Percentiles rank a stretch among this genome's conserved stretches.
phyloP scores from a whole-genome alignment of 2,329 filamentous ascomycete genomes.

The Scortechinia acanthostroma region DNA sequence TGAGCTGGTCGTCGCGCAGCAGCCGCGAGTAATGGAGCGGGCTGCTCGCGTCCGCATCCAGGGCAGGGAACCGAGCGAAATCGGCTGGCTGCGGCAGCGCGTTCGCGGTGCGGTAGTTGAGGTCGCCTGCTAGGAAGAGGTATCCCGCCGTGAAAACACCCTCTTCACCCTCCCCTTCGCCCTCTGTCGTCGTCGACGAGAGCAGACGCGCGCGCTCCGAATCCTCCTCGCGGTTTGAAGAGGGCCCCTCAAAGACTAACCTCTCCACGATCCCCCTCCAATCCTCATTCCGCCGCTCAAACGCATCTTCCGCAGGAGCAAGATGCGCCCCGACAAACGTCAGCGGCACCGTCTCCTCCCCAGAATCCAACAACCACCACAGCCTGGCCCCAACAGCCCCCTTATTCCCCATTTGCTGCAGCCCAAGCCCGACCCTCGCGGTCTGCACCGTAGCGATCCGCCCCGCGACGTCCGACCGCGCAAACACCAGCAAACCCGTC shows the following conservation, averaged over 20 bases:
- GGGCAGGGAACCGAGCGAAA: conserved; percentile 53
- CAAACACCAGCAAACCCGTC: conserved; percentile 84
- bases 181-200: conserved; percentile 6
- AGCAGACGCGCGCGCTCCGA: conserved; percentile 18
- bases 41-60: conserved; percentile 36
- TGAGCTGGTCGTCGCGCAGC: conserved; percentile 73
- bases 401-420: conserved; percentile 90
- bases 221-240: conserved; percentile 5
- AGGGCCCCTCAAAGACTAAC: conserved; percentile 72
- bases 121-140: conserved; percentile 81
- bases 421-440: conserved; percentile 64
- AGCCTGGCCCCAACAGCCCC: conserved; percentile 78
- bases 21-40: conserved; percentile 57
- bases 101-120: conserved; percentile 85
- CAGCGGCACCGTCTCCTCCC: conserved; percentile 45
- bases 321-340: conserved; percentile 86
- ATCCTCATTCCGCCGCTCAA: conserved; percentile 73
- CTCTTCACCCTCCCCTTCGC: conserved; percentile 29
- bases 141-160: conserved; percentile 71
- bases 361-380: conserved; percentile 36
- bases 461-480: conserved; percentile 50
- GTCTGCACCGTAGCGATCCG: conserved; percentile 66
- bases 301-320: conserved; percentile 76
- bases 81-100: conserved; percentile 53
- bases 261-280: conserved; percentile 79